Conservation (phyloP, 2,329 filamentous ascomycete genomes). For the Scleromitrula shiraiana region DNA sequence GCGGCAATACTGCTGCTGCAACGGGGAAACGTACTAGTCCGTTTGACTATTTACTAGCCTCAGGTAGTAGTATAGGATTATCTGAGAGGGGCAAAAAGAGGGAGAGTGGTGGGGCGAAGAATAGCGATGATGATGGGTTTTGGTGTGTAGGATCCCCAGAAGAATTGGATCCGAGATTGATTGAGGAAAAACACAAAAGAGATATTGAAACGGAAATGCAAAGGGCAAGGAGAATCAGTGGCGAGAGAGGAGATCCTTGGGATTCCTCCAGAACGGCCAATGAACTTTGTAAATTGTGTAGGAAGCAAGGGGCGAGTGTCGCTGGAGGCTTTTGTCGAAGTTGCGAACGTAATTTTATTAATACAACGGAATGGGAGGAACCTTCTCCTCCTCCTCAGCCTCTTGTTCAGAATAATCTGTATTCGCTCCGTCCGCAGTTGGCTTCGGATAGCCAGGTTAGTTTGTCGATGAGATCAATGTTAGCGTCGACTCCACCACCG, state of each 20-base stretch:
- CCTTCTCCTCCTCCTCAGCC: no score
- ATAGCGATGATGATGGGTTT: background rate
- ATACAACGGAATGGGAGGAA: background rate
- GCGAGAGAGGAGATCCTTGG: no score
- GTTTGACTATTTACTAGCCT: constrained; percentile 2
- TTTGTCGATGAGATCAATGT: background rate
- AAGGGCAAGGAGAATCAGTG: background rate
- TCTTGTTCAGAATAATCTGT: no score
- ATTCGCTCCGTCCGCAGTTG: no score
- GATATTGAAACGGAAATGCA: background rate
- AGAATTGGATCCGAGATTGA: background rate
- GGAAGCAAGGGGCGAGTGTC: background rate
- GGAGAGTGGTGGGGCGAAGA: no score
- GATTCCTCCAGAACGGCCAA: no score
- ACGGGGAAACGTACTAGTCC: background rate
- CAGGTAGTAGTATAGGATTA: no score
- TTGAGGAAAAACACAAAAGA: background rate
- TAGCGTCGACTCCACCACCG: background rate
- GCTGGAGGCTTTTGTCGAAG: background rate
- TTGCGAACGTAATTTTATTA: background rate
- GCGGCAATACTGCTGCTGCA: background rate
- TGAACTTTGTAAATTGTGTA: constrained; percentile 3
- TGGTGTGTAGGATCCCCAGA: background rate
- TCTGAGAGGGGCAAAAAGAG: no score
- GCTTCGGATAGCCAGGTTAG: no score